Base-by-base conservation (phyloP, 805 yeast species). In the Candida xyloterini region DNA sequence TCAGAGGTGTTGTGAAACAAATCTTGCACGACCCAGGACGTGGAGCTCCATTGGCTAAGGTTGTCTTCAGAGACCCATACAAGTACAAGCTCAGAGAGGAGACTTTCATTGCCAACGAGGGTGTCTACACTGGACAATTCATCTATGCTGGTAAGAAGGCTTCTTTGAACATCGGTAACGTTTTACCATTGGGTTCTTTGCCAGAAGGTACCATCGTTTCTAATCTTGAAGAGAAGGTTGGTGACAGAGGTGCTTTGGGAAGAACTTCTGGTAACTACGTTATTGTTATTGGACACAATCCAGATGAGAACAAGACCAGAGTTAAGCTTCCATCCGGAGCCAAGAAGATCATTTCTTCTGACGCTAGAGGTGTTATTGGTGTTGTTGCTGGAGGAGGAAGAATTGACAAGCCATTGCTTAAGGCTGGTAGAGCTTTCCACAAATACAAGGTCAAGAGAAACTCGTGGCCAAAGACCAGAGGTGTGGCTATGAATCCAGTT, bases 401-500 rank as follows among this genome's bases (percentile, higher is more conserved):
- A 84, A 88, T 88, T 67, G 98, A 91, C 78, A 91, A 91, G 81
- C 99, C 99, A 76, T 79, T 91, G 79, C 84, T 91, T 72, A 91
- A 91, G 87, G 99, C 99, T 70, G 98, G 98, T 79, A 89, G 95
- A 81, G 99, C 99, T 59, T 91, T 83, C 96, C 96, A 91, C 90
- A 91, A 91, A 81, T 90, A 84, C 93, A 90, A 76, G 78, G 95
- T 90, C 67, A 93, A 93, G 95, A 83, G 98, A 80, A 89, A 93
- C 95, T 88, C 96, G 59, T 93, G 98, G 98, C 99, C 99, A 78
- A 90, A 88, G 86, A 93, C 98, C 69, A 89, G 98, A 81, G 99
- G 98, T 91, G 98, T 91, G 71, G 99, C 99, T 73, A 91, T 93
- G 99, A 91, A 91, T 81, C 98, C 98, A 74, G 99, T 91, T 73